Percentiles rank a stretch among this genome's conserved stretches.
These are phyloP conservation scores for Heracleum sosnowskyi DNA, from an alignment of 129 eudicot genomes.

Conservation along the genomic window DNA sequence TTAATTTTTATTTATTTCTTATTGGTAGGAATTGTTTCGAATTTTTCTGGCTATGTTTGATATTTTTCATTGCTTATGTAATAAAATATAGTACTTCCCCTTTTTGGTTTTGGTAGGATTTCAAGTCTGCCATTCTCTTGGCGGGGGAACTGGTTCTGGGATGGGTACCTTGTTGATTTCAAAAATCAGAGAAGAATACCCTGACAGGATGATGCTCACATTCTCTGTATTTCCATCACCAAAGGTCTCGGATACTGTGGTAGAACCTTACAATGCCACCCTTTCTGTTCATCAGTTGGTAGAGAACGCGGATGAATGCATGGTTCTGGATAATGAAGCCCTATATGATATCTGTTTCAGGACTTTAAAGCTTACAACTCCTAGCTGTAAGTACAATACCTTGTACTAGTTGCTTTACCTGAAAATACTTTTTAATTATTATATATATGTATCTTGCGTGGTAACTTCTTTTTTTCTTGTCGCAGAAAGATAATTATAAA, in stretches of 20 bases:
- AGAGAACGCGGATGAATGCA: constrained; percentile 81
- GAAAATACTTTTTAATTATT: background rate
- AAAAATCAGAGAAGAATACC: constrained; percentile 54
- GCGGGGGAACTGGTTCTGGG: constrained; percentile 62
- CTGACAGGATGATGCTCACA: constrained; percentile 57
- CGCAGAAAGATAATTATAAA: background rate
- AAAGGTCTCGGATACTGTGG: constrained; percentile 58
- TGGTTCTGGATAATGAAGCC: constrained; percentile 51
- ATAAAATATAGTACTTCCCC: background rate
- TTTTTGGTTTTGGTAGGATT: constrained; percentile 26
- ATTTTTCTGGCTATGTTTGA: background rate
- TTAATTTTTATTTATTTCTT: background rate
- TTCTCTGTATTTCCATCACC: constrained; percentile 61
- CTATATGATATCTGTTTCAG: constrained; percentile 48
- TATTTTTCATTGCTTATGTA: background rate
- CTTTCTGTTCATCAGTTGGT: constrained; percentile 71
- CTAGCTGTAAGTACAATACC: constrained; percentile 53
- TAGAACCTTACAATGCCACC: constrained; percentile 84
- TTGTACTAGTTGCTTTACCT: background rate
- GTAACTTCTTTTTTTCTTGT: background rate
- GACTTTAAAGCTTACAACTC: constrained; percentile 68
- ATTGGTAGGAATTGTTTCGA: background rate
- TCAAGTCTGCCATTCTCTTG: constrained; percentile 59
- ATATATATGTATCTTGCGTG: background rate
- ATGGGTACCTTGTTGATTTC: constrained; percentile 57